Conservation (phyloP, 371 early-diverging fungal species). For the Cokeromyces recurvatus region DNA sequence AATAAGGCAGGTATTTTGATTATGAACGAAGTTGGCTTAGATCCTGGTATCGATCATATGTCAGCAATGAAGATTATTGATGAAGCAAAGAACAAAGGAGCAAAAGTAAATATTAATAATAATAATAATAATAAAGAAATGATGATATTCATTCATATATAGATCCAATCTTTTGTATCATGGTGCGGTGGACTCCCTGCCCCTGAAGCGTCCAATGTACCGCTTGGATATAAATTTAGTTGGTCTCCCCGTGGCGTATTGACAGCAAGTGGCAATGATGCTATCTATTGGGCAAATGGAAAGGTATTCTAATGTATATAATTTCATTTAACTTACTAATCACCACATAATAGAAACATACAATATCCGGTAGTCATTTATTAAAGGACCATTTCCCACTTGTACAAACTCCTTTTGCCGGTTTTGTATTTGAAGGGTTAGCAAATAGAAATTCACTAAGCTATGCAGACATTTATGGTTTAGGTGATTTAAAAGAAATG, state of each 20-base stretch:
- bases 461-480: constrained; percentile 63
- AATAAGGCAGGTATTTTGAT: constrained; percentile 80
- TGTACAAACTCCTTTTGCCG: constrained; percentile 69
- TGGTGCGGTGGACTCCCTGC: constrained; percentile 93
- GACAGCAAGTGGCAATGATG: constrained; percentile 79
- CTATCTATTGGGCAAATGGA: constrained; percentile 71
- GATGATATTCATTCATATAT: neutral
- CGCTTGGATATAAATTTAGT: constrained; percentile 88
- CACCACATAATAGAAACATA: constrained; percentile 21
- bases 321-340: too few species aligned
- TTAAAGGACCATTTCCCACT: constrained; percentile 60
- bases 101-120: too few species aligned
- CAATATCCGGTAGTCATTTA: constrained; percentile 72
- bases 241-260: constrained; percentile 88
- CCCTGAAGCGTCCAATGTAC: constrained; percentile 83
- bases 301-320: too few species aligned
- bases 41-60: constrained; percentile 97
- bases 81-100: constrained; percentile 62
- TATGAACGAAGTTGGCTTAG: constrained; percentile 96
- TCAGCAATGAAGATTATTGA: constrained; percentile 96
- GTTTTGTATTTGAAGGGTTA: constrained; percentile 80
- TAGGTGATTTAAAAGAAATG: constrained; percentile 61
- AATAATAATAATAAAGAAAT: neutral
- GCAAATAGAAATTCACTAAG: constrained; percentile 79
- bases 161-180: constrained; percentile 75